Evolutionary conservation across 164 flowering plant genomes (phyloP).

Genomic region (Tinospora cordifolia): DNA sequence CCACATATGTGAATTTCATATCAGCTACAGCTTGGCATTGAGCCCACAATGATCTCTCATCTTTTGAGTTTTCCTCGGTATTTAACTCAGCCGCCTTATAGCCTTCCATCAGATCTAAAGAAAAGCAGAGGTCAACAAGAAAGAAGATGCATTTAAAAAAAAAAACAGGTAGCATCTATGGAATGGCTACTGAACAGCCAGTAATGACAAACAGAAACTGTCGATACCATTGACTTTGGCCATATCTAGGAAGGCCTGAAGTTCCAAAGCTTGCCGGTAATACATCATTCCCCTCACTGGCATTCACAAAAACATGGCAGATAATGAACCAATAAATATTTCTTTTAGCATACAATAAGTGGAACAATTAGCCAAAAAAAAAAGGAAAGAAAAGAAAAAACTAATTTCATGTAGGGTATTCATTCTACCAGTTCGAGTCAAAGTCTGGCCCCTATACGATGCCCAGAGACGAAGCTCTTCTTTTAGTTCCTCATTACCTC

Average conservation of each 20-base stretch:
- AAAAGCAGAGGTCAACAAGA: not conserved
- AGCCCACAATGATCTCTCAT: slow-evolving; percentile 52
- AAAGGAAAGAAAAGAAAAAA: not conserved
- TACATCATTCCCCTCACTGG: slow-evolving; percentile 99
- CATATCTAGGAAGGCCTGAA: slow-evolving; percentile 98
- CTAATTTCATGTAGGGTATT: not conserved
- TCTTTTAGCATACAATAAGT: not conserved
- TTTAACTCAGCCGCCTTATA: slow-evolving; percentile 64
- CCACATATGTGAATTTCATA: slow-evolving; percentile 75
- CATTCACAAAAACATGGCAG: slow-evolving; percentile 9
- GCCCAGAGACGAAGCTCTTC: slow-evolving; percentile 92
- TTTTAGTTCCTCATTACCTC: slow-evolving; percentile 40
- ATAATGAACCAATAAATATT: slow-evolving; percentile 1
- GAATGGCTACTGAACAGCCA: not conserved
- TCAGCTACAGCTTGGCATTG: slow-evolving; percentile 77
- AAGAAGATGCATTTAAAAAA: too few species aligned
- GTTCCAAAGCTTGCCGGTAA: slow-evolving; percentile 90
- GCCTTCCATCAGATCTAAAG: slow-evolving; percentile 58
- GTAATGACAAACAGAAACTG: slow-evolving; percentile 1
- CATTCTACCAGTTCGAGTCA: slow-evolving; percentile 73
- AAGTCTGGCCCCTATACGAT: slow-evolving; percentile 90
- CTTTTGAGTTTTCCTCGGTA: slow-evolving; percentile 49
- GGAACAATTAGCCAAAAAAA: not conserved
- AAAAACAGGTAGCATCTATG: not conserved
- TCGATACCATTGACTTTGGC: slow-evolving; percentile 71